A percentile compares a stretch with the other conserved stretches of the same genome.
Evolutionary conservation across 140 eudicot genomes (phyloP).

Genomic region (Bidens hawaiensis): DNA sequence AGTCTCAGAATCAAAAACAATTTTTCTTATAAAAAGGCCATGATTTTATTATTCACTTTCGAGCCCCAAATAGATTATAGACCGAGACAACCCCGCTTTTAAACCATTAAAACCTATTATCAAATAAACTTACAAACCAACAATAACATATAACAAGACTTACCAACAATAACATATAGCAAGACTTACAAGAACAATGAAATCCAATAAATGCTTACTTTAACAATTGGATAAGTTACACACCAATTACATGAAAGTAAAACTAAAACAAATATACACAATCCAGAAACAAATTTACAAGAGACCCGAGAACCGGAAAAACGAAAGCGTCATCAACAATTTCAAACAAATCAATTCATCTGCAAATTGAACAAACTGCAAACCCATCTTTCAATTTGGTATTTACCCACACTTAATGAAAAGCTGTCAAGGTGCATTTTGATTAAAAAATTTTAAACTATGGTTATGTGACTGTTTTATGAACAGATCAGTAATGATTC

Average conservation of each 20-base stretch:
- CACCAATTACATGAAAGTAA: constrained; percentile 32
- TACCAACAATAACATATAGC: neutral
- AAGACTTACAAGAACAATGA: neutral
- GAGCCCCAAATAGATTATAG: no score
- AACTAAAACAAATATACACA: constrained; percentile 29
- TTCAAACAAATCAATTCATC: constrained; percentile 32
- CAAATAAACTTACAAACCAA: no score
- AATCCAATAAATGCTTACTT: neutral
- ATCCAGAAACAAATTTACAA: constrained; percentile 47
- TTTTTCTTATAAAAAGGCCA: no score
- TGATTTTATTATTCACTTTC: no score
- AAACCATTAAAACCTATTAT: no score
- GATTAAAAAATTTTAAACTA: constrained; percentile 31
- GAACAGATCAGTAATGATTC: constrained; percentile 42
- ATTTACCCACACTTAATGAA: constrained; percentile 34
- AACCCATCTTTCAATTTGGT: constrained; percentile 38
- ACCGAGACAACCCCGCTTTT: no score
- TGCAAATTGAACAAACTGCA: constrained; percentile 37
- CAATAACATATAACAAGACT: no score
- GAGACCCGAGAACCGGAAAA: constrained; percentile 13
- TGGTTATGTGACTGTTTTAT: constrained; percentile 45
- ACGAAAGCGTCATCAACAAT: neutral
- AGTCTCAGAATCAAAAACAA: no score
- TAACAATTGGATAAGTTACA: constrained; percentile 28
- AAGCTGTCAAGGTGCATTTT: constrained; percentile 36